Base-by-base conservation (phyloP, 805 yeast species). In the Pichia phayaonensis region DNA sequence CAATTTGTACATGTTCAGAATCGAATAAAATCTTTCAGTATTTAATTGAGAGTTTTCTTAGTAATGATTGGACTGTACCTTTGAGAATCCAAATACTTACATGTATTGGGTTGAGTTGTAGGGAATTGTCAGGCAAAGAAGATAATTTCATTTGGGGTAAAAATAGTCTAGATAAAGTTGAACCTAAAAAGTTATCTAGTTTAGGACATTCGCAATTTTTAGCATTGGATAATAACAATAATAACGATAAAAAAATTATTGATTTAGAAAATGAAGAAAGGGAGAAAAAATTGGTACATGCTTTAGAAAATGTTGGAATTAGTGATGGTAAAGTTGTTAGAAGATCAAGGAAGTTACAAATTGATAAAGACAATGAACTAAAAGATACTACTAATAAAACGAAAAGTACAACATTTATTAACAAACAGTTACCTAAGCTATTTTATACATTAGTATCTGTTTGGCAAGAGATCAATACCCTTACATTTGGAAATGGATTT, bases 41-140 rank as follows among this genome's bases (percentile, higher is more conserved):
- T 26, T 61, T 82, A 0, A 65, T 77, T 40, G 61, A 70, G 26
- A 63, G 83, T 18, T 68, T 90, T 18, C 69, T 79, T 36, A 72
- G 75, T 0, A 90, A 90, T 0, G 99, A 92, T 60, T 80, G 84
- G 54, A 88, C 96, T 0, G 63, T 94, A 20, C 94, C 86, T 54
- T 90, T 84, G 53, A 67, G 98, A 45, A 72, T 90, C 67, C 68
- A 78, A 27, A 71, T 90, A 10, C 64, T 94, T 20, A 79, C 90
- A 5, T 69, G 86, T 0, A 61, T 88, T 13, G 83, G 90, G 0
- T 67, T 90, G 23, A 78, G 86, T 3, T 88, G 90, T 0, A 67
- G 96, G 53, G 89, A 86, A 55, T 70, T 90, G 11, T 70, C 84
- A 42, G 92, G 59, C 2, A 34, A 50, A 16, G 48, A 90, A 0